Evolutionary conservation across 371 early-diverging fungal genomes (phyloP), one percentile per base, ranked within the genome.

Genomic region (Circinella umbellata): DNA sequence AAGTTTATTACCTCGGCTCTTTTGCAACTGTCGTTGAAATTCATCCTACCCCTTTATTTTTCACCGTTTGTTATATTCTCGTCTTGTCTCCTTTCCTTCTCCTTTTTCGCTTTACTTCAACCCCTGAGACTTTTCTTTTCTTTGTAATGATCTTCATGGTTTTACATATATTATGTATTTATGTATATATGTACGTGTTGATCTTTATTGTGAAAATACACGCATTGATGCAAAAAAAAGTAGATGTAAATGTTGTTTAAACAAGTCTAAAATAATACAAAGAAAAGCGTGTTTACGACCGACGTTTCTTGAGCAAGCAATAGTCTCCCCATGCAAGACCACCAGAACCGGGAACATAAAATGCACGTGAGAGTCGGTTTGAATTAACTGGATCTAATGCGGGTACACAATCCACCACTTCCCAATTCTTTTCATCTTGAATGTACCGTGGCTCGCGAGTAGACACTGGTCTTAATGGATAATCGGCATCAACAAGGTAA

Each of bases 401-500:
- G 14, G 84, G 86, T 37, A 69, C 74, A 69, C 92, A 93, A 4
- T 57, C 59, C 34, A 91, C 38, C 6, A 73, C 51, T 34, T 79
- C 79, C 92, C 92, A 93, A 20, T 66, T 72, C 35, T 81, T 81
- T n/a, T 77, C 74, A 49, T 88, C 86, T 15, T 69, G 63, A 5
- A 77, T 72, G 66, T 88, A 88, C 8, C 79, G 63, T 34, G 88
- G 87, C 63, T 90, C 89, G 42, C 68, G 66, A 3, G 76, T 64
- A 14, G 82, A 74, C 4, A 51, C 4, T 42, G 75, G 57, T 36
- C 78, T 77, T 42, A 80, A 68, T 61, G 86, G 84, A 39, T 83
- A 86, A 62, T 87, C 88, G 15, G 80, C 75, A 70, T 91, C 95
- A 1, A 95, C 86, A 20, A 93, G 35, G 68, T 90, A 95, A 76